phyloP scores from a whole-genome alignment of 805 yeast species.

The Cyberlindnera bimundalis region DNA sequence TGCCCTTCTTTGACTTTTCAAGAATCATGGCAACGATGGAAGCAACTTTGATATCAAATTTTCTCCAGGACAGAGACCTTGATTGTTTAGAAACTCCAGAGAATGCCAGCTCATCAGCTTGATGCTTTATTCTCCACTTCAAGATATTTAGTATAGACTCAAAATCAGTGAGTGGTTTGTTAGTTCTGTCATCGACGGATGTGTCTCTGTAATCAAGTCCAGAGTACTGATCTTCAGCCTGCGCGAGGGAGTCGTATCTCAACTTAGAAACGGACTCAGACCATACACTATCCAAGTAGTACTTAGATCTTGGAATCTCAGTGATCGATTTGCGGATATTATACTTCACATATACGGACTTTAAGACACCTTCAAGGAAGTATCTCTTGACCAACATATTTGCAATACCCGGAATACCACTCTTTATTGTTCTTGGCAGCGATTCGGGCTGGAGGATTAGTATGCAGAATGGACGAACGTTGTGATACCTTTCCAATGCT shows the following conservation, averaged over 20 bases:
- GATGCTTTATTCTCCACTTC: conserved; percentile 70
- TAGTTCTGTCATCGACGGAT: conserved; percentile 76
- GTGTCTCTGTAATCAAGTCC: conserved; percentile 74
- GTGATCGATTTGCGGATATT: conserved; percentile 60
- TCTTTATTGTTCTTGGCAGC: conserved; percentile 76
- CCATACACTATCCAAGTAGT: conserved; percentile 81
- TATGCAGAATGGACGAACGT: conserved; percentile 77
- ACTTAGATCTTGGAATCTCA: conserved; percentile 70
- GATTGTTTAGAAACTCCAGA: conserved; percentile 39
- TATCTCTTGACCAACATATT: conserved; percentile 78
- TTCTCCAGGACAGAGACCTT: conserved; percentile 70
- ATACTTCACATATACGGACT: conserved; percentile 80
- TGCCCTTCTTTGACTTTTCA: conserved; percentile 67
- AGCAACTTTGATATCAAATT: conserved; percentile 71
- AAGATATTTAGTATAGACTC: conserved; percentile 66
- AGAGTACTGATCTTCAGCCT: conserved; percentile 69
- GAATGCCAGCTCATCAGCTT: conserved; percentile 80
- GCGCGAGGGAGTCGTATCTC: conserved; percentile 56
- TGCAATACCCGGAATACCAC: conserved; percentile 90
- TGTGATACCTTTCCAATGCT: conserved; percentile 54
- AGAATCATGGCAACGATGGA: conserved; percentile 70
- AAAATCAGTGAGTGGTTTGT: conserved; percentile 71
- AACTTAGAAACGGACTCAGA: conserved; percentile 53
- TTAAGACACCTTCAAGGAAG: conserved; percentile 73
- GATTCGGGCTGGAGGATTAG: conserved; percentile 76